These are phyloP conservation scores for Picea mariana DNA, from an alignment of 83 land plant species.

Conservation along the genomic window DNA sequence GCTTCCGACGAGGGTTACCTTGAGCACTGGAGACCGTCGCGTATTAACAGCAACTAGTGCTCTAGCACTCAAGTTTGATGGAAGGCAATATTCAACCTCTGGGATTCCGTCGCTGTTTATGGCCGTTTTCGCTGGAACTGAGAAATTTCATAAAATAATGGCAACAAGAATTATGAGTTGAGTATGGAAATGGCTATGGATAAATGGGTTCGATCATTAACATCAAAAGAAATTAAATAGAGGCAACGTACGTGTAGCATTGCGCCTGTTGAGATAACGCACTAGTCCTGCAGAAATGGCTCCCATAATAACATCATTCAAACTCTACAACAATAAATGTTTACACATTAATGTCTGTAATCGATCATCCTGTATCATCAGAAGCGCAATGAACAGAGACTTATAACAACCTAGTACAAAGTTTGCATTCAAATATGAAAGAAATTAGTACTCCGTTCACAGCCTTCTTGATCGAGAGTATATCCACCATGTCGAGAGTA, in stretches of 20 bases:
- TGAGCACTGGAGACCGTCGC: background rate
- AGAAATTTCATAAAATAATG: background rate
- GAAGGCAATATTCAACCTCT: background rate
- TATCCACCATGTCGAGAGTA: constrained; percentile 41
- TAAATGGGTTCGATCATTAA: no score
- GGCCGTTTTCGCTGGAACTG: background rate
- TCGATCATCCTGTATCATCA: no score
- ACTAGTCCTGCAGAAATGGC: constrained; percentile 37
- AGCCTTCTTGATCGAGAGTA: constrained; percentile 37
- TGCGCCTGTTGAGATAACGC: constrained; percentile 25
- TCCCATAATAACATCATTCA: constrained; percentile 61
- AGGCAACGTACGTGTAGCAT: background rate
- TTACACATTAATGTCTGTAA: no score
- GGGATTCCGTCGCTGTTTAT: background rate
- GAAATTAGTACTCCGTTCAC: no score
- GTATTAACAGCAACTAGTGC: background rate
- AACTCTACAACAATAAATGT: constrained; percentile 26
- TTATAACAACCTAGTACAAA: no score
- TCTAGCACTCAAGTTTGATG: background rate
- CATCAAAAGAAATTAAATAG: no score
- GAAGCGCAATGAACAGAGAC: no score
- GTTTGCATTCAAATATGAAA: no score
- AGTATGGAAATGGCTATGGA: no score
- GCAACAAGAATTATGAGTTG: no score
- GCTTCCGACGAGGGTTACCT: background rate